Evolutionary conservation across 331 rosid species (phyloP), one percentile per base, ranked within the genome.

Genomic region (Quercus tomentella): DNA sequence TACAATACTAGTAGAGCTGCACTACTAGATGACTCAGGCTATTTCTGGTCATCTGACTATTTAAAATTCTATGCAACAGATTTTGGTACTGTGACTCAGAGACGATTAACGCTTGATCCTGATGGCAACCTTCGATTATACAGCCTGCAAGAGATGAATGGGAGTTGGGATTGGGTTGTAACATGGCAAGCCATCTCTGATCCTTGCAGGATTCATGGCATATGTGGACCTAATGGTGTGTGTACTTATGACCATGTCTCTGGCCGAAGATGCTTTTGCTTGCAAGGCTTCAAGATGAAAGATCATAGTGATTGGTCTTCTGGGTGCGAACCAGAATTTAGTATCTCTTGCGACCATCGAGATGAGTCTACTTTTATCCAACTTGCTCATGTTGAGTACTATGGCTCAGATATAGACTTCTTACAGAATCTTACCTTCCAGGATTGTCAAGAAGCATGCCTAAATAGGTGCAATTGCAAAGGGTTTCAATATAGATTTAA

Each of bases 201-300:
- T 17, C 80, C 91, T 0, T 87, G 91, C 14, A 43, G 22, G 1
- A 22, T 82, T 80, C 87, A 85, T 58, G 91, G 89, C 11, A 1
- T 87, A 15, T 87, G 91, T 49, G 91, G 91, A 16, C 75, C 74
- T 33, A 87, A 85, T 45, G 82, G 91, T 76, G 60, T 85, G 87
- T 87, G 91, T 74, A 78, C 75, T 72, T 15, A 77, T 6, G 35
- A 82, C 20, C 79, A 41, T 54, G 56, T 80, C 3, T 1, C 4
- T 2, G 91, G 89, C 5, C 77, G 88, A 25, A 82, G 80, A 22
- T 87, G 91, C 74, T 80, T 75, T 55, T 87, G 91, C 76, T 31
- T 85, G 52, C 82, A 75, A 72, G 91, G 91, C 4, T 82, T 52
- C n/a, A 85, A 67, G 87, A 22, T 67, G 23, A 85, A 75, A 85